Evolutionary conservation across 805 yeast species (phyloP).

Genomic region (Lipomyces starkeyi): DNA sequence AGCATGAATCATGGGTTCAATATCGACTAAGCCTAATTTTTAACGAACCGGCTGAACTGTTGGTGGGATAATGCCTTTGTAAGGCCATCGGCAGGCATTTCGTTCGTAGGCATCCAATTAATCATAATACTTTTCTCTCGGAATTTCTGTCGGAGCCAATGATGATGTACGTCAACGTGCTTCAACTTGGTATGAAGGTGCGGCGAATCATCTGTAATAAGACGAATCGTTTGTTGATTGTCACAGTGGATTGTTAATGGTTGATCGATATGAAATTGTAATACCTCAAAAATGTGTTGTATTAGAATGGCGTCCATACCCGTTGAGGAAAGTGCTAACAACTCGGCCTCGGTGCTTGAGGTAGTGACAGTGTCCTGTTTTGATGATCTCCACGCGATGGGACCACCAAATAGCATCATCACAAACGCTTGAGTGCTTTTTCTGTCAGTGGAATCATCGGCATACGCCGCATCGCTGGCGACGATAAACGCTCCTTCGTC

Average conservation of each 20-base stretch:
- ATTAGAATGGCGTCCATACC: background rate
- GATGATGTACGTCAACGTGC: background rate
- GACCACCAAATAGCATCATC: background rate
- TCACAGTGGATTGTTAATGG: background rate
- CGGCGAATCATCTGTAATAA: background rate
- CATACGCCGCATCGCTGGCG: background rate
- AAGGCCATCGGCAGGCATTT: background rate
- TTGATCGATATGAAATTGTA: background rate
- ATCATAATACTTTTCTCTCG: background rate
- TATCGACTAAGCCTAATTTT: too few relatives aligned
- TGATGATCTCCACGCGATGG: background rate
- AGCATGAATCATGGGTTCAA: too few relatives aligned
- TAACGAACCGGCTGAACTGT: too few relatives aligned
- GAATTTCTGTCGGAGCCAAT: background rate
- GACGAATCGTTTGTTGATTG: background rate
- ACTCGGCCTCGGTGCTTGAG: background rate
- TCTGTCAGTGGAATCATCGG: background rate
- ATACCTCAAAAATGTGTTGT: background rate
- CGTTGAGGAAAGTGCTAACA: background rate
- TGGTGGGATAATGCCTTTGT: background rate
- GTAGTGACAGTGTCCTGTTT: conserved; percentile 3
- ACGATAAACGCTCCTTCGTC: background rate
- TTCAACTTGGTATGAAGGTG: background rate
- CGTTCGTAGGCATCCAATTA: background rate
- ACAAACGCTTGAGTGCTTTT: background rate